Conservation (phyloP, 163 green algal genomes). For the Scenedesmus sp. region DNA sequence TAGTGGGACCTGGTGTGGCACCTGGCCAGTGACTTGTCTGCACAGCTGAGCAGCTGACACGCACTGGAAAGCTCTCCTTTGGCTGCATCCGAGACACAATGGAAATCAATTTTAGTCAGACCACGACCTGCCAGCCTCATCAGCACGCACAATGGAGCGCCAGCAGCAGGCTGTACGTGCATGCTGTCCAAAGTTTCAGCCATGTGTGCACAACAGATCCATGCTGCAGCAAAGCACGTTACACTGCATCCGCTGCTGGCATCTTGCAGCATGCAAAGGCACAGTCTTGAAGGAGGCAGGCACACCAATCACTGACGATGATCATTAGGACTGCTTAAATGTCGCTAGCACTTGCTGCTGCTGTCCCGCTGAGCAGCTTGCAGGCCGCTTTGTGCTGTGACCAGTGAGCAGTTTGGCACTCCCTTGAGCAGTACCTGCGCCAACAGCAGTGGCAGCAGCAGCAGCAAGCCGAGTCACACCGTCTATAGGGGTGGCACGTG, state of each 20-base stretch:
- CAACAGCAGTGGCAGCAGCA: background rate
- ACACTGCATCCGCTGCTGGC: too few species aligned
- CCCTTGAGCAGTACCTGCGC: background rate
- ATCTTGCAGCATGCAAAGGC: too few species aligned
- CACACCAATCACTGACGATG: too few species aligned
- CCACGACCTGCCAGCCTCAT: background rate
- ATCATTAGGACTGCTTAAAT: background rate
- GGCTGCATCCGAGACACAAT: background rate
- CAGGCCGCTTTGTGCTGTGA: background rate
- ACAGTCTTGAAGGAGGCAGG: too few species aligned
- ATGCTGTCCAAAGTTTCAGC: background rate
- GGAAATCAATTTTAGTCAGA: background rate
- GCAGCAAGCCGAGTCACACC: too few species aligned
- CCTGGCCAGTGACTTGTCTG: background rate
- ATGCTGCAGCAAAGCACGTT: background rate
- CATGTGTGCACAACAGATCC: background rate
- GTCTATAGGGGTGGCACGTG: too few species aligned
- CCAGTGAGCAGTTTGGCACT: background rate
- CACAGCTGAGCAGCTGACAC: background rate
- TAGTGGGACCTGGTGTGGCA: background rate
- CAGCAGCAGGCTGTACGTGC: background rate
- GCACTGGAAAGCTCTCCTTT: background rate
- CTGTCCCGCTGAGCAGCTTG: background rate
- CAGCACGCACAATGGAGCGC: background rate
- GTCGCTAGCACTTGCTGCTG: background rate